Percentiles rank a stretch among this genome's conserved stretches.
These are phyloP conservation scores for Kalanchoe fedtschenkoi DNA, from an alignment of 164 flowering plant species.

Conservation along the genomic window DNA sequence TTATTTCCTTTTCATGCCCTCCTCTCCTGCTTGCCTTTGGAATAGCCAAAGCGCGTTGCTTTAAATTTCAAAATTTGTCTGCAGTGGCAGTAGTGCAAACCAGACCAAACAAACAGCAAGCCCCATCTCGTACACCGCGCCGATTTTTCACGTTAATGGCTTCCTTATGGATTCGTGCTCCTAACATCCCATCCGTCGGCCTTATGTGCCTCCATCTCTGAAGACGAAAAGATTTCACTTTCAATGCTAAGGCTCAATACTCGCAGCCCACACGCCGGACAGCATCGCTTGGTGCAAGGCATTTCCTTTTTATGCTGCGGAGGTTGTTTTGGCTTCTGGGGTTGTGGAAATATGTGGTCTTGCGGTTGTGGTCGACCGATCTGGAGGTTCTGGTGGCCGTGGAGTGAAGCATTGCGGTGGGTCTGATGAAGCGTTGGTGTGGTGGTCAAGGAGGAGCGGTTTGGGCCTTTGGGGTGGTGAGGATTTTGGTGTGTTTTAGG, in stretches of 20 bases:
- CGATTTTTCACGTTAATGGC: conserved; percentile 4
- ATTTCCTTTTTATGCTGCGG: not conserved
- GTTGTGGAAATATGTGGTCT: not conserved
- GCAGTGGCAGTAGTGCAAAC: too few relatives aligned
- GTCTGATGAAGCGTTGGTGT: not conserved
- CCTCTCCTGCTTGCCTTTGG: too few relatives aligned
- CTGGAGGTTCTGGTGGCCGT: not conserved
- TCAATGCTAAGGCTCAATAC: conserved; percentile 4
- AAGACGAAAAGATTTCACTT: not conserved
- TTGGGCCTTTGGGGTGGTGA: not conserved
- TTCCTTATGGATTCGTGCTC: conserved; percentile 5
- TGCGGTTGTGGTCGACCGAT: not conserved
- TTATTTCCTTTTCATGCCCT: not conserved
- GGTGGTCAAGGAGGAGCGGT: not conserved
- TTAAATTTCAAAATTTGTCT: not conserved
- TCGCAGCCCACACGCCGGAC: not conserved
- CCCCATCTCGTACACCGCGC: not conserved
- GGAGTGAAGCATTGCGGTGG: not conserved
- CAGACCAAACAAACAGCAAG: not conserved
- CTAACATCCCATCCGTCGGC: conserved; percentile 1
- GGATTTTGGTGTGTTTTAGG: not conserved
- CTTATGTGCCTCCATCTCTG: not conserved
- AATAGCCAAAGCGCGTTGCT: conserved; percentile 7
- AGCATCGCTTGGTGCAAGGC: not conserved
- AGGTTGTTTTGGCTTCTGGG: not conserved